Evolutionary conservation across 192 early-diverging fungal genomes (phyloP).

Genomic region (Spizellomyces sp.): DNA sequence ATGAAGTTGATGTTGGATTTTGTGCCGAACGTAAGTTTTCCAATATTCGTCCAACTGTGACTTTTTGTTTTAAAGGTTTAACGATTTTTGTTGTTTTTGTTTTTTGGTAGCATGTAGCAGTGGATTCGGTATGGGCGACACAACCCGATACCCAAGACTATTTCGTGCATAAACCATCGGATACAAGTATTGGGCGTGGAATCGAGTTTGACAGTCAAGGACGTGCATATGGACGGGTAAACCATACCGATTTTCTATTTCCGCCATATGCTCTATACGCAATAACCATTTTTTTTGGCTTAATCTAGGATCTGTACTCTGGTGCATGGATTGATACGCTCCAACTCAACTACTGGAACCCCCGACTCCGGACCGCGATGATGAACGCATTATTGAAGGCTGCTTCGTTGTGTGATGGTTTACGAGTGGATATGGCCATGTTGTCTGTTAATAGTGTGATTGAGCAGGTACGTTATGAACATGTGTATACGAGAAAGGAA

Average conservation of each 20-base stretch:
- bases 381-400: not conserved
- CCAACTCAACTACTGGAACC: conserved; percentile 11
- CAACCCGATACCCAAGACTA: not conserved
- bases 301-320: not conserved
- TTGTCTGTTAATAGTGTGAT: conserved; percentile 1
- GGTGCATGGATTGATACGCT: conserved; percentile 2
- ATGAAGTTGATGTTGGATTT: conserved; percentile 12
- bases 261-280: too few relatives aligned
- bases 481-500: too few relatives aligned
- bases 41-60: too few relatives aligned
- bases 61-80: too few relatives aligned
- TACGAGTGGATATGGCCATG: conserved; percentile 11
- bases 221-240: conserved; percentile 5
- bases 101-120: conserved; percentile 2
- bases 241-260: not conserved
- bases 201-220: not conserved
- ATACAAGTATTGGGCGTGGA: not conserved
- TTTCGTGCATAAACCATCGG: not conserved
- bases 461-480: not conserved
- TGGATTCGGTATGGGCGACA: not conserved
- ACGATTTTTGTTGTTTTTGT: not conserved
- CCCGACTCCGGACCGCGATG: not conserved
- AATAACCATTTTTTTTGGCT: not conserved
- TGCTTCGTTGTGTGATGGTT: not conserved
- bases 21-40: conserved; percentile 9